A percentile compares a stretch with the other conserved stretches of the same genome.
These are phyloP conservation scores for Xylaria sp. DNA, from an alignment of 2,329 filamentous ascomycete species.

Conservation along the genomic window DNA sequence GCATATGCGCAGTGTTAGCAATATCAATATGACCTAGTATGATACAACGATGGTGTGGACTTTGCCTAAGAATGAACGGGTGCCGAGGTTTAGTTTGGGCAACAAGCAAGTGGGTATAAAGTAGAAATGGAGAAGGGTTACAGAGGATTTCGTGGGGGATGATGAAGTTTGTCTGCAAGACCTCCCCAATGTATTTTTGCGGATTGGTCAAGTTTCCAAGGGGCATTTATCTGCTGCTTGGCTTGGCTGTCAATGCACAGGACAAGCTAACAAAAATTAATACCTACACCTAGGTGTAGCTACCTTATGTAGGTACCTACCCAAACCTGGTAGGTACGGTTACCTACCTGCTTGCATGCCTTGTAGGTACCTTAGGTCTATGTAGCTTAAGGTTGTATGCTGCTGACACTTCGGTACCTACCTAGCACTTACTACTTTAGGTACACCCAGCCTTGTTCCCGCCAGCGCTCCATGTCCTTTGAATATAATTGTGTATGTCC, in stretches of 20 bases:
- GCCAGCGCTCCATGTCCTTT: too few species aligned
- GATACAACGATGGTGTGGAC: not conserved
- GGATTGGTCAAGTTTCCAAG: not conserved
- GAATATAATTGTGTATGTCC: too few species aligned
- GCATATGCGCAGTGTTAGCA: conserved; percentile 5
- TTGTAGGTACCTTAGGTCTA: too few species aligned
- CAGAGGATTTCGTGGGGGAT: conserved; percentile 15
- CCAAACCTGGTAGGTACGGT: too few species aligned
- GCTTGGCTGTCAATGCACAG: conserved; percentile 8
- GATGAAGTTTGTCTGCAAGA: conserved; percentile 18
- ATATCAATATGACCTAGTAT: conserved; percentile 23
- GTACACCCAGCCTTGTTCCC: not conserved
- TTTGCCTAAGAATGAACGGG: not conserved
- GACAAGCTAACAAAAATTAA: not conserved
- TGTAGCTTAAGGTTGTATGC: too few species aligned
- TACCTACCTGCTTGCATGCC: not conserved
- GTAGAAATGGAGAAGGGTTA: not conserved
- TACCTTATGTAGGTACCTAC: too few species aligned
- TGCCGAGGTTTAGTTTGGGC: not conserved
- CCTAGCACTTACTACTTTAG: not conserved
- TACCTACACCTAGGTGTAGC: not conserved
- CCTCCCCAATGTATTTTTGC: conserved; percentile 1
- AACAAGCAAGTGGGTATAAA: not conserved
- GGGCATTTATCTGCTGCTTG: conserved; percentile 1
- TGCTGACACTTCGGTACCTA: not conserved